phyloP scores from a whole-genome alignment of 2,329 filamentous ascomycete species.

The Pseudogymnoascus destructans region DNA sequence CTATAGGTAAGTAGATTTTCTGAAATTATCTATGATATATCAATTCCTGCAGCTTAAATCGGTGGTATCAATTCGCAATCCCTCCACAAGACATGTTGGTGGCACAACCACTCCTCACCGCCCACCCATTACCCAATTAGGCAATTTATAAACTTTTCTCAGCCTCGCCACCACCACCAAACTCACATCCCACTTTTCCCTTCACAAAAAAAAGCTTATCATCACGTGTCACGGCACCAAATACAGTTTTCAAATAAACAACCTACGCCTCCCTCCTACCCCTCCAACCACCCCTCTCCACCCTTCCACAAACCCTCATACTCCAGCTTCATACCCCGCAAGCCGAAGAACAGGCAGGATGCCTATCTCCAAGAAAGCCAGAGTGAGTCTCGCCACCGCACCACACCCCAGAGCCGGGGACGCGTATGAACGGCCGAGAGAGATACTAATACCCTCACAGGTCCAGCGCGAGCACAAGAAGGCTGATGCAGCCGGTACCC shows the following conservation, averaged over 20 bases:
- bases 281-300: not conserved
- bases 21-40: not conserved
- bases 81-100: not conserved
- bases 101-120: not conserved
- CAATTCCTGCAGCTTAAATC: not conserved
- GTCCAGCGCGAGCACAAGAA: constrained; percentile 42
- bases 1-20: not conserved
- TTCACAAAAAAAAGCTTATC: not conserved
- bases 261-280: not conserved
- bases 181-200: not conserved
- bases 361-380: constrained; percentile 38
- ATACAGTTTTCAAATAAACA: not conserved
- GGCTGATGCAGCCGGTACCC: constrained; percentile 40
- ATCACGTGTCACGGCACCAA: constrained; percentile 5
- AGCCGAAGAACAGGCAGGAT: constrained; percentile 22
- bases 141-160: constrained; percentile 8
- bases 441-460: constrained; percentile 21
- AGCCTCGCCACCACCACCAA: not conserved
- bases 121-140: constrained; percentile 7
- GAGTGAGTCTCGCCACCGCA: constrained; percentile 21
- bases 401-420: not conserved
- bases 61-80: not conserved
- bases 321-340: not conserved
- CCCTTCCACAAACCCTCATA: not conserved
- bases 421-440: not conserved